These are phyloP conservation scores for Gossypium aridum DNA, from an alignment of 441 rosid species.

Conservation along the genomic window DNA sequence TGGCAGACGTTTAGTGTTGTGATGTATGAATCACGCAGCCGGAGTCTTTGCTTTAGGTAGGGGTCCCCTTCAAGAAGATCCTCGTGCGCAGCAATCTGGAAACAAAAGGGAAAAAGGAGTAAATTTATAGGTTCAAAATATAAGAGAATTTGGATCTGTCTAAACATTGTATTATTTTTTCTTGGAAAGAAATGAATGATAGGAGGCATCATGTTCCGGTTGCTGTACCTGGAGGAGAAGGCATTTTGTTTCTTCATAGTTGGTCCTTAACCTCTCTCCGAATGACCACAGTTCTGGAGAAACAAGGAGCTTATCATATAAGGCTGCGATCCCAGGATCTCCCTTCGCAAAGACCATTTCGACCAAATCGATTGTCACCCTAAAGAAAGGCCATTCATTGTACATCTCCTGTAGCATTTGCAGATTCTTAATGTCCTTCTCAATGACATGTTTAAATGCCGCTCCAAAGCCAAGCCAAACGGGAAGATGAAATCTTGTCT, in stretches of 20 bases:
- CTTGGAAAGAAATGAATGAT: neutral
- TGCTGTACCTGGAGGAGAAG: slow-evolving; percentile 70
- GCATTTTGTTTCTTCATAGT: slow-evolving; percentile 69
- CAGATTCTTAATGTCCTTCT: slow-evolving; percentile 67
- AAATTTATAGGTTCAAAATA: neutral
- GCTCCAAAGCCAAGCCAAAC: slow-evolving; percentile 93
- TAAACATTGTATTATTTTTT: neutral
- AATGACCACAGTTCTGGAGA: slow-evolving; percentile 74
- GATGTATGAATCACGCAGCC: slow-evolving; percentile 80
- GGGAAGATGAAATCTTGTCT: slow-evolving; percentile 26
- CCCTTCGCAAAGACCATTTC: slow-evolving; percentile 99
- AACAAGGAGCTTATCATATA: slow-evolving; percentile 84
- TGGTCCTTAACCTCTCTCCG: slow-evolving; percentile 59
- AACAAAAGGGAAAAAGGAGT: neutral
- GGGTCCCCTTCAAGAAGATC: slow-evolving; percentile 95
- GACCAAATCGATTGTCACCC: slow-evolving; percentile 88
- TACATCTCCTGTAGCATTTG: slow-evolving; percentile 83
- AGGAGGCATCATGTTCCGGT: neutral
- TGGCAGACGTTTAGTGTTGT: slow-evolving; percentile 90
- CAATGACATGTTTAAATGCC: slow-evolving; percentile 50
- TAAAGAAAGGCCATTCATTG: slow-evolving; percentile 83
- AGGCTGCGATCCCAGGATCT: slow-evolving; percentile 78
- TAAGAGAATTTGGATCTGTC: neutral
- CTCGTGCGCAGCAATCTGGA: slow-evolving; percentile 76
- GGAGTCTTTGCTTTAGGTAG: slow-evolving; percentile 81